Evolutionary conservation across 2,329 filamentous ascomycete genomes (phyloP).

Genomic region (Canariomyces notabilis): DNA sequence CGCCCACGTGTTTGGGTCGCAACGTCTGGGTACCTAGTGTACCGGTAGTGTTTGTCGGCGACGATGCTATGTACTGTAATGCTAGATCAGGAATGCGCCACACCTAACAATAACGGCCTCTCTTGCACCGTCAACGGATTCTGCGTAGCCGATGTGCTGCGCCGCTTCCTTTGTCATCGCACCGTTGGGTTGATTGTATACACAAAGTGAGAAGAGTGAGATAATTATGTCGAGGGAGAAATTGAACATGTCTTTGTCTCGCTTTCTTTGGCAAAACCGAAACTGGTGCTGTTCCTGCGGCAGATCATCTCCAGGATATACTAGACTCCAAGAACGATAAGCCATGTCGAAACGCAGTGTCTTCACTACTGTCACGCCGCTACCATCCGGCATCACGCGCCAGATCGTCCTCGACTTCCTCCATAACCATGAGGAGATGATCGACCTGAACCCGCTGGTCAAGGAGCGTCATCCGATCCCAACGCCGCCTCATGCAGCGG

Average conservation of each 20-base stretch:
- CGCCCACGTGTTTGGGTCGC: conserved; percentile 11
- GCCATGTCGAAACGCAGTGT: conserved; percentile 63
- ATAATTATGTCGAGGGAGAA: neutral
- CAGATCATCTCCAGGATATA: neutral
- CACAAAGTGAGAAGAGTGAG: neutral
- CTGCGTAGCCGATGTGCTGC: conserved; percentile 5
- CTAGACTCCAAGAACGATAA: neutral
- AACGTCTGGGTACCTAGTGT: neutral
- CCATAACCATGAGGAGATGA: conserved; percentile 76
- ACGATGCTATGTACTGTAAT: too few species aligned
- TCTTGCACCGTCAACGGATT: neutral
- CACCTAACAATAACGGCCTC: neutral
- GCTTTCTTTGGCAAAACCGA: neutral
- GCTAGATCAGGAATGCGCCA: conserved; percentile 5
- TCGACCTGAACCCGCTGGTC: conserved; percentile 80
- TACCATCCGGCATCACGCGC: conserved; percentile 63
- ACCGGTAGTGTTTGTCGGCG: neutral
- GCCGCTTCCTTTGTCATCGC: neutral
- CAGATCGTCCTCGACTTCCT: conserved; percentile 69
- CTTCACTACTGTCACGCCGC: conserved; percentile 74
- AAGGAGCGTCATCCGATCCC: conserved; percentile 64
- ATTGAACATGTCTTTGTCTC: neutral
- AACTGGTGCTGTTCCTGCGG: neutral
- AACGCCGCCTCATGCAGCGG: conserved; percentile 58
- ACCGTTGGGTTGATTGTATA: neutral